Base-by-base conservation (phyloP, 1,284 basidiomycete genomes). In the Papiliotrema fonsecae region DNA sequence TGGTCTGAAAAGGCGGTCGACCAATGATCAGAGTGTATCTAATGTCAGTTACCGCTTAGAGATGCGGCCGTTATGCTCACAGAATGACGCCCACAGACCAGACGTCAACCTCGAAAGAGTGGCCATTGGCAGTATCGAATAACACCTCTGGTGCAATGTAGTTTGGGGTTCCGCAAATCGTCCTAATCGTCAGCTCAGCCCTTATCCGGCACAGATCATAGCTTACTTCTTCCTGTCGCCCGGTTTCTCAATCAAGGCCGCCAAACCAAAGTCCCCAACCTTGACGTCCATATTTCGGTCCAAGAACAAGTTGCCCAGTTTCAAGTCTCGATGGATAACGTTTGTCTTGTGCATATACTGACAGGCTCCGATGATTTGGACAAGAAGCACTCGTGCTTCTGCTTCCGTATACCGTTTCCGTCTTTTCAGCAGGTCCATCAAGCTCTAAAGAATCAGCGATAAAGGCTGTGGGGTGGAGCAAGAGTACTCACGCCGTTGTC, bases 81-180 rank as follows among this genome's bases (percentile, higher is more conserved):
- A 97, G 76, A 55, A 98, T 97, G 45, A 98, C 94, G 11, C 94
- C 96, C 45, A 96, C 87, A 6, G 88, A 91, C 96, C 94, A 98
- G 9, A 93, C 87, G 67, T 98, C 94, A 30, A 97, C 94, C 75
- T 97, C 94, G 65, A 97, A 98, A 68, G 88, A 92, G 74, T 98
- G 94, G 0, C 94, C 92, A 60, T 92, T 93, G 24, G 85, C 88
- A 37, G 87, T 89, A 70, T 97, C 92, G 70, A 97, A 97, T 52
- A 98, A 76, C 28, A 98, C 92, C 70, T 98, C 94, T 0, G 94
- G 96, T 0, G 96, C 96, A 59, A 98, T 97, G 72, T 98, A 97
- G 71, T 98, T 97, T 1, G 94, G 96, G 1, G 94, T 98, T 6
- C 94, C 96, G 63, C 94, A 97, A 42, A 97, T 94, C 0, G 94